These are phyloP conservation scores for Monosporascus sp. DNA, from an alignment of 2,329 filamentous ascomycete genomes.

Conservation along the genomic window DNA sequence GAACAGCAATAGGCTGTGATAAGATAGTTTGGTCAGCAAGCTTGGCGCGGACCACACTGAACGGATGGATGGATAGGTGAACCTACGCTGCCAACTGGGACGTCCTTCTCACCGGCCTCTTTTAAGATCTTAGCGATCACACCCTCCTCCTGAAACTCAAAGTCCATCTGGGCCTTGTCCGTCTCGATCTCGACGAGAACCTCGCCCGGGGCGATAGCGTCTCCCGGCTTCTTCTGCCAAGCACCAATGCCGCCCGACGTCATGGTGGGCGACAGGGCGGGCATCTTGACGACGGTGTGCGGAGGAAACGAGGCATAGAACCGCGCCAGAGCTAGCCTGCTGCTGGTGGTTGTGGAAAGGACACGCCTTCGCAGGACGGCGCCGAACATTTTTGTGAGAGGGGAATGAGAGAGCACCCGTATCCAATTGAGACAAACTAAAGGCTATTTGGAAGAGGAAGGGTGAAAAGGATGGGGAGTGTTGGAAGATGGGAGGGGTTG, in stretches of 20 bases:
- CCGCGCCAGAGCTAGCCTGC: constrained; percentile 52
- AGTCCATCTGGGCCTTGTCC: constrained; percentile 99
- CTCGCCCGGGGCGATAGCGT: constrained; percentile 81
- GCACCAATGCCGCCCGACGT: constrained; percentile 90
- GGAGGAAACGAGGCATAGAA: constrained; percentile 82
- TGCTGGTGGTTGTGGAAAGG: constrained; percentile 44
- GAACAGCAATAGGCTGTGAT: constrained; percentile 82
- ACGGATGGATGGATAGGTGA: constrained; percentile 1
- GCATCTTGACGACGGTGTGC: constrained; percentile 96
- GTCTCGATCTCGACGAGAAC: constrained; percentile 98
- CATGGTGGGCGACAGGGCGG: constrained; percentile 96
- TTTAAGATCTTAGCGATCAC: constrained; percentile 91
- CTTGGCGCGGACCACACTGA: background rate
- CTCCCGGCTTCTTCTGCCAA: constrained; percentile 97
- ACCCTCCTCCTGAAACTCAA: constrained; percentile 98
- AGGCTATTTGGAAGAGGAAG: background rate
- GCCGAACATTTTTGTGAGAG: constrained; percentile 50
- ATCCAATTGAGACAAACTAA: background rate
- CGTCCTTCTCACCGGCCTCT: constrained; percentile 88
- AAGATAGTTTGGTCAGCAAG: constrained; percentile 8
- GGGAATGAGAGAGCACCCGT: constrained; percentile 11
- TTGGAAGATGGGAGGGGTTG: background rate
- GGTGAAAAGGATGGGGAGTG: background rate
- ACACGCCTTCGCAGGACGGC: constrained; percentile 59
- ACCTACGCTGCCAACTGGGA: constrained; percentile 90